phyloP scores from a whole-genome alignment of 129 eudicot genomes.

The Ambrosia trifida region DNA sequence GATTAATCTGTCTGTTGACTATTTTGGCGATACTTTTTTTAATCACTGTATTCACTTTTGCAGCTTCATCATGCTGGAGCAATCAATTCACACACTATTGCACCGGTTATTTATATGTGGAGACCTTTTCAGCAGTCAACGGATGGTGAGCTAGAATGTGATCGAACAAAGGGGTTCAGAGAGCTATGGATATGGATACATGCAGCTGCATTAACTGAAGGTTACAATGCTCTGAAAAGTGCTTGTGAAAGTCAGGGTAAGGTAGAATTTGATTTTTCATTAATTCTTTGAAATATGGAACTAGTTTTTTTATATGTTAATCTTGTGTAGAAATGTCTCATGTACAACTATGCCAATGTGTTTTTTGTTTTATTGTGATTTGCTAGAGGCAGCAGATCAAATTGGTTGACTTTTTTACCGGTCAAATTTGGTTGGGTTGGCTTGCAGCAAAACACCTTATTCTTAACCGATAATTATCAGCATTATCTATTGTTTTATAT shows the following conservation, averaged over 20 bases:
- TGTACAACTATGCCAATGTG: neutral
- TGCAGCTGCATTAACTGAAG: constrained; percentile 80
- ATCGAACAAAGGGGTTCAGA: constrained; percentile 29
- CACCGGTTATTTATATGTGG: constrained; percentile 92
- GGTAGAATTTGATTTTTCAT: constrained; percentile 28
- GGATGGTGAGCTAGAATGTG: constrained; percentile 26
- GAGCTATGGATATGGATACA: constrained; percentile 92
- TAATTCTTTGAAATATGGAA: neutral
- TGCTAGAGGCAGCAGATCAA: neutral
- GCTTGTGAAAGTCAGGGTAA: constrained; percentile 80
- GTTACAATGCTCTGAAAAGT: constrained; percentile 51
- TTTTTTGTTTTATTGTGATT: neutral
- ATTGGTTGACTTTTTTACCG: neutral
- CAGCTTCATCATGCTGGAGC: constrained; percentile 71
- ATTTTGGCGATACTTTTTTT: neutral
- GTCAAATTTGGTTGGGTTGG: neutral
- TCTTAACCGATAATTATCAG: no score
- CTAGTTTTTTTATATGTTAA: neutral
- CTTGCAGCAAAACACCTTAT: neutral
- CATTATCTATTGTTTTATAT: no score
- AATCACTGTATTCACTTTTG: constrained; percentile 26
- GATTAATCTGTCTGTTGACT: neutral
- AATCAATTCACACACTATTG: constrained; percentile 42
- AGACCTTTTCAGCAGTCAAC: constrained; percentile 43
- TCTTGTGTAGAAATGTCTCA: neutral